phyloP scores from a whole-genome alignment of 2,329 filamentous ascomycete species.

The Clonostachys chloroleuca region DNA sequence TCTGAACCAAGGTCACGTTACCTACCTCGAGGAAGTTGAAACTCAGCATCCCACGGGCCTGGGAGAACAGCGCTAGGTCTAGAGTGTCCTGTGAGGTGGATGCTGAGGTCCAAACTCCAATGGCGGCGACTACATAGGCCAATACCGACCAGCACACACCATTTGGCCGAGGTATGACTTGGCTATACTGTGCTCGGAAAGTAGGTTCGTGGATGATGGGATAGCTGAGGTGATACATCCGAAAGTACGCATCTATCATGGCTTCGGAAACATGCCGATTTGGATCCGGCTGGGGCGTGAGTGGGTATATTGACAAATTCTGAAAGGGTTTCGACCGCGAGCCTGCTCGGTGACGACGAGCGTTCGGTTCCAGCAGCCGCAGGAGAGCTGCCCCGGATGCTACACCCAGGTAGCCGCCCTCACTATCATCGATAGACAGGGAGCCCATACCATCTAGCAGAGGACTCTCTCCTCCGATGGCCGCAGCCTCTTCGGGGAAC shows the following conservation, averaged over 20 bases:
- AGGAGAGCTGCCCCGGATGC: slow-evolving; percentile 38
- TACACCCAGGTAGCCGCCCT: slow-evolving; percentile 38
- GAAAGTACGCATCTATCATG: slow-evolving; percentile 36
- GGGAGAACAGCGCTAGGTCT: slow-evolving; percentile 18
- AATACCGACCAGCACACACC: slow-evolving; percentile 20
- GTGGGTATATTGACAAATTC: not conserved
- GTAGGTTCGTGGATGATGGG: slow-evolving; percentile 40
- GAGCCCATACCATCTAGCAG: slow-evolving; percentile 31
- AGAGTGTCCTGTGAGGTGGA: slow-evolving; percentile 10
- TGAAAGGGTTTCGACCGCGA: slow-evolving; percentile 3
- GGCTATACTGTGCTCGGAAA: slow-evolving; percentile 29
- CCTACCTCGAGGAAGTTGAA: slow-evolving; percentile 38
- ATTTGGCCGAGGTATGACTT: slow-evolving; percentile 23
- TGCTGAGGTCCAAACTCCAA: slow-evolving; percentile 25
- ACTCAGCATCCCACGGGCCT: slow-evolving; percentile 25
- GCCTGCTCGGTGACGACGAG: slow-evolving; percentile 12
- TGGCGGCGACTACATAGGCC: slow-evolving; percentile 26
- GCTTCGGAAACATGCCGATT: slow-evolving; percentile 21
- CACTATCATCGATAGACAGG: slow-evolving; percentile 23
- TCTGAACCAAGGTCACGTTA: slow-evolving; percentile 37
- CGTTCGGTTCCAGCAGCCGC: slow-evolving; percentile 24
- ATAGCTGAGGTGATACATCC: slow-evolving; percentile 36
- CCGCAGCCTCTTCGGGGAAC: slow-evolving; percentile 9
- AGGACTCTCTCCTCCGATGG: slow-evolving; percentile 12
- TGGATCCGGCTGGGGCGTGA: slow-evolving; percentile 18